Percentiles rank a stretch among this genome's conserved stretches.
These are phyloP conservation scores for Pistacia integerrima DNA, from an alignment of 345 rosid species.

Conservation along the genomic window DNA sequence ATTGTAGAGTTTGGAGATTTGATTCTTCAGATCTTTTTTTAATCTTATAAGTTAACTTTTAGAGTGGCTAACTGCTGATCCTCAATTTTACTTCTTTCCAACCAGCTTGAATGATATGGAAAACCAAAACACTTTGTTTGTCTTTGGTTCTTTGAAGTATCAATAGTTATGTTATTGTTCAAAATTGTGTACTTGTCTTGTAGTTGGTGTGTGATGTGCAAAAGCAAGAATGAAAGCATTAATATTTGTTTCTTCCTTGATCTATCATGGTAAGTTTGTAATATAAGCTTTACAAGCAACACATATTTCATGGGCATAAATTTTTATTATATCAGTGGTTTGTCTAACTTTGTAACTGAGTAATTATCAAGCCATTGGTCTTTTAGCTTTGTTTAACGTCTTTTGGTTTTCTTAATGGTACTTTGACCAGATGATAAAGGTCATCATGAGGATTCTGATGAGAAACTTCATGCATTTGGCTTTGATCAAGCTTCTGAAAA, in stretches of 20 bases:
- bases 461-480: slow-evolving; percentile 53
- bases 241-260: not conserved
- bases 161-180: not conserved
- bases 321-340: not conserved
- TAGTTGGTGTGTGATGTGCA: not conserved
- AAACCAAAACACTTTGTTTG: not conserved
- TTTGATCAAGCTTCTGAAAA: slow-evolving; percentile 83
- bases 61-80: not conserved
- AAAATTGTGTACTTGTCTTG: not conserved
- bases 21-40: too few relatives aligned
- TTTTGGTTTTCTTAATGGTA: not conserved
- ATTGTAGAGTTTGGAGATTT: too few relatives aligned
- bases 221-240: not conserved
- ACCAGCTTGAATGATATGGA: not conserved
- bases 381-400: not conserved
- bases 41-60: too few relatives aligned
- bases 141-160: not conserved
- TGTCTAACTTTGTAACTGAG: not conserved
- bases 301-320: not conserved
- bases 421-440: slow-evolving; percentile 58
- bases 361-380: not conserved
- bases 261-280: not conserved
- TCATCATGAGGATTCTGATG: slow-evolving; percentile 56
- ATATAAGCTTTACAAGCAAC: not conserved
- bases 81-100: not conserved